phyloP scores from a whole-genome alignment of 257 asterid genomes.

The Anisodus tanguticus region DNA sequence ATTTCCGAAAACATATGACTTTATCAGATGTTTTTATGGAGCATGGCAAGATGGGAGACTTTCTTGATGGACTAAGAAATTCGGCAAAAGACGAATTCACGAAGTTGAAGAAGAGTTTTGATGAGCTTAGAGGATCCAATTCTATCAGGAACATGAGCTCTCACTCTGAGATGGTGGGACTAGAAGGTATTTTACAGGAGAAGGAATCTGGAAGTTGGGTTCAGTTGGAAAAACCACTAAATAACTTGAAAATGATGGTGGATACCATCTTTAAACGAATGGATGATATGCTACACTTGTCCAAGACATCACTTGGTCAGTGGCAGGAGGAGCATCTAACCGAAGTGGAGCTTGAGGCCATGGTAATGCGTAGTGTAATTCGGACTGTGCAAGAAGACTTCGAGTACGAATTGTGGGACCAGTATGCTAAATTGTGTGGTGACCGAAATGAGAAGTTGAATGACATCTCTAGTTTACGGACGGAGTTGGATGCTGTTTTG shows the following conservation, averaged over 20 bases:
- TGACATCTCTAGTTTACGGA: constrained; percentile 58
- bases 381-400: constrained; percentile 54
- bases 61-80: constrained; percentile 46
- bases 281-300: constrained; percentile 47
- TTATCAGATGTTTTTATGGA: constrained; percentile 37
- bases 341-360: constrained; percentile 55
- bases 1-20: constrained; percentile 18
- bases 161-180: constrained; percentile 57
- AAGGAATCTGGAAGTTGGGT: constrained; percentile 54
- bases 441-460: constrained; percentile 63
- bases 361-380: constrained; percentile 51
- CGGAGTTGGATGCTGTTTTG: constrained; percentile 62
- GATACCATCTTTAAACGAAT: constrained; percentile 48
- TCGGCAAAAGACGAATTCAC: constrained; percentile 51
- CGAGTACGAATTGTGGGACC: constrained; percentile 52
- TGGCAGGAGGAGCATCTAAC: constrained; percentile 48
- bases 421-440: constrained; percentile 48
- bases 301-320: constrained; percentile 49
- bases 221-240: constrained; percentile 48
- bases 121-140: constrained; percentile 45
- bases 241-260: constrained; percentile 49
- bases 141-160: constrained; percentile 52
- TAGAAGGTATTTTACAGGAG: constrained; percentile 58
- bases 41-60: constrained; percentile 54
- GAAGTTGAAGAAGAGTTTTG: constrained; percentile 59